Evolutionary conservation across 2,329 filamentous ascomycete species (phyloP).

Genomic region (Onygenales sp.): DNA sequence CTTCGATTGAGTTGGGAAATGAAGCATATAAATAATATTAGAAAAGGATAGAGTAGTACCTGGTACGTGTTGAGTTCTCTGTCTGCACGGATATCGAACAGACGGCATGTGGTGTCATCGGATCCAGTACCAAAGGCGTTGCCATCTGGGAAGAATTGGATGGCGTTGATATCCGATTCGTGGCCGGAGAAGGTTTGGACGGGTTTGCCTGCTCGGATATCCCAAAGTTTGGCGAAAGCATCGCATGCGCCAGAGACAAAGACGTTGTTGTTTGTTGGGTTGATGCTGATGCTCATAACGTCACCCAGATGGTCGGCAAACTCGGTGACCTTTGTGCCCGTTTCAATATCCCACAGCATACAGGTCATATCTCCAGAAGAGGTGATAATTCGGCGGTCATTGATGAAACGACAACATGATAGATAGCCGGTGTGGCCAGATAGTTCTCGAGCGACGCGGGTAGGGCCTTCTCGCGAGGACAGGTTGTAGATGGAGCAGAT

Average conservation of each 20-base stretch:
- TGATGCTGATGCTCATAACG: conserved; percentile 99
- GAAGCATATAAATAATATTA: background rate
- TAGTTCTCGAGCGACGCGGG: conserved; percentile 86
- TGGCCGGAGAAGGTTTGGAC: conserved; percentile 98
- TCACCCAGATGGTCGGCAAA: conserved; percentile 97
- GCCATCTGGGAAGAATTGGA: conserved; percentile 98
- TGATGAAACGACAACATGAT: conserved; percentile 97
- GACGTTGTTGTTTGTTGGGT: conserved; percentile 97
- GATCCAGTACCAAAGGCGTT: conserved; percentile 98
- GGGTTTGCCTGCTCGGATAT: conserved; percentile 95
- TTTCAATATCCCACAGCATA: conserved; percentile 99
- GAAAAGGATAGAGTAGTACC: conserved; percentile 29
- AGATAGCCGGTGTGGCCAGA: conserved; percentile 96
- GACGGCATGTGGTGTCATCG: conserved; percentile 90
- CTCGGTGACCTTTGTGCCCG: conserved; percentile 91
- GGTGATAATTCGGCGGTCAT: conserved; percentile 93
- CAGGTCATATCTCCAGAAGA: conserved; percentile 99
- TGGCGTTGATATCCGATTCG: conserved; percentile 98
- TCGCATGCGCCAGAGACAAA: conserved; percentile 99
- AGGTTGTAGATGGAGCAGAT: conserved; percentile 99
- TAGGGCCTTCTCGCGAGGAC: conserved; percentile 93
- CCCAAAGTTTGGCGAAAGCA: conserved; percentile 97
- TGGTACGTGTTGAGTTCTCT: conserved; percentile 63
- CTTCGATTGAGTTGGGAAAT: background rate
- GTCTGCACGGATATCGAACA: conserved; percentile 96